Evolutionary conservation across 768 basidiomycete genomes (phyloP).

Genomic region (Boletus pseudopeckii): DNA sequence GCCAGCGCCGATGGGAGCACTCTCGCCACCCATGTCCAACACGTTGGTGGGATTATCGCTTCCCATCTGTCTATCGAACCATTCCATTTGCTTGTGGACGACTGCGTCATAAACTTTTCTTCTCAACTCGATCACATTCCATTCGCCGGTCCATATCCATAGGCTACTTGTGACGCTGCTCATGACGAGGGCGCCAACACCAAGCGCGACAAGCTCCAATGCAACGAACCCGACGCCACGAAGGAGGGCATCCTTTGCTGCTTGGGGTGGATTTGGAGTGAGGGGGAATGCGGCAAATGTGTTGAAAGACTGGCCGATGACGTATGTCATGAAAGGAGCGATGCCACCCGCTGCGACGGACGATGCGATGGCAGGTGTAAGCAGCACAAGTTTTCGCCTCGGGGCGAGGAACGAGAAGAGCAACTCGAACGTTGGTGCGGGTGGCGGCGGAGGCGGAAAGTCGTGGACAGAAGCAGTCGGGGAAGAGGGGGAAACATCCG

Average conservation of each 20-base stretch:
- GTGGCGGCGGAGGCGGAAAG: slow-evolving; percentile 23
- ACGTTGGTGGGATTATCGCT: slow-evolving; percentile 42
- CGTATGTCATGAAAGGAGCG: slow-evolving; percentile 82
- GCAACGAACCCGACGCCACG: slow-evolving; percentile 58
- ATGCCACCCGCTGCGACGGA: slow-evolving; percentile 66
- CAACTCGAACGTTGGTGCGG: slow-evolving; percentile 54
- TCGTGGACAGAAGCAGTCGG: slow-evolving; percentile 14
- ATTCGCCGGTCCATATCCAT: slow-evolving; percentile 89
- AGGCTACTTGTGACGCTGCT: slow-evolving; percentile 72
- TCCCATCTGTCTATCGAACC: slow-evolving; percentile 85
- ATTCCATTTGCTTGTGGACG: slow-evolving; percentile 70
- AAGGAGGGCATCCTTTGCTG: slow-evolving; percentile 49
- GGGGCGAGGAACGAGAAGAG: slow-evolving; percentile 65
- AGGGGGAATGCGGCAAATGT: slow-evolving; percentile 60
- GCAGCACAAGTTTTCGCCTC: slow-evolving; percentile 51
- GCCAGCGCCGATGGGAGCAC: slow-evolving; percentile 70
- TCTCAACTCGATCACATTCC: slow-evolving; percentile 66
- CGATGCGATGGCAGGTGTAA: slow-evolving; percentile 60
- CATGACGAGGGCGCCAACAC: slow-evolving; percentile 60
- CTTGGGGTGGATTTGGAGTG: slow-evolving; percentile 36
- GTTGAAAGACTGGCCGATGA: slow-evolving; percentile 76
- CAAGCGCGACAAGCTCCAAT: slow-evolving; percentile 63
- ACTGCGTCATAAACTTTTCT: slow-evolving; percentile 67
- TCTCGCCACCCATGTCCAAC: slow-evolving; percentile 35
- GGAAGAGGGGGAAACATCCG: slow-evolving; percentile 5